Percentiles rank a stretch among this genome's conserved stretches.
Evolutionary conservation across 164 flowering plant genomes (phyloP).

Genomic region (Liriodendron chinense): DNA sequence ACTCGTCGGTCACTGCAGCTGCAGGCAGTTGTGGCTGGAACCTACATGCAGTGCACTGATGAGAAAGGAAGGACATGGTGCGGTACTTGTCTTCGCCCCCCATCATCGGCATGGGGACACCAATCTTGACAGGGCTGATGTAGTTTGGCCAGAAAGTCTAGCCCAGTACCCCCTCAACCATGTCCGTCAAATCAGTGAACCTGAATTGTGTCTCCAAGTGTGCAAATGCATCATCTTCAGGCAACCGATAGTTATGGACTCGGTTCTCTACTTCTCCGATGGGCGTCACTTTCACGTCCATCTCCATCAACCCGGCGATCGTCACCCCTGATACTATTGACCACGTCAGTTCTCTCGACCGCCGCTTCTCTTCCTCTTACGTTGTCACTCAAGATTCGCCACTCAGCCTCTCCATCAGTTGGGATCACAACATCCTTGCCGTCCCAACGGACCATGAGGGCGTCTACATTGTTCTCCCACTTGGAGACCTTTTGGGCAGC

Average conservation of each 20-base stretch:
- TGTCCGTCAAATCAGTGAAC: slow-evolving; percentile 41
- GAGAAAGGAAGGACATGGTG: slow-evolving; percentile 51
- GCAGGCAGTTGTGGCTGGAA: slow-evolving; percentile 19
- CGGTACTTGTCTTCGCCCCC: slow-evolving; percentile 73
- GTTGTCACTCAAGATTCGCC: slow-evolving; percentile 23
- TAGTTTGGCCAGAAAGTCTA: slow-evolving; percentile 66
- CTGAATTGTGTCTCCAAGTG: slow-evolving; percentile 39
- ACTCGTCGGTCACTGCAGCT: not conserved
- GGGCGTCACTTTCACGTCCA: slow-evolving; percentile 49
- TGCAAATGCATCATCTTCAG: slow-evolving; percentile 48
- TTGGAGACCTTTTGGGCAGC: slow-evolving; percentile 49
- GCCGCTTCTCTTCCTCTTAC: slow-evolving; percentile 32
- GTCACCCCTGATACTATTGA: slow-evolving; percentile 47
- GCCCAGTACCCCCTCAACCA: slow-evolving; percentile 66
- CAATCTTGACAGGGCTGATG: slow-evolving; percentile 56
- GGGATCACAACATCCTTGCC: slow-evolving; percentile 37
- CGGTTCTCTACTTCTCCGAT: slow-evolving; percentile 53
- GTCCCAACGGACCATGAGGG: slow-evolving; percentile 49
- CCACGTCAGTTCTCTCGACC: slow-evolving; percentile 58
- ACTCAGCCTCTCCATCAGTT: slow-evolving; percentile 57
- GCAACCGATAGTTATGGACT: slow-evolving; percentile 60
- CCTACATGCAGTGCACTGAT: slow-evolving; percentile 52
- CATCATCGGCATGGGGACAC: slow-evolving; percentile 74
- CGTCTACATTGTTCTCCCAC: slow-evolving; percentile 59
- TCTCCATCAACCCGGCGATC: slow-evolving; percentile 39